Conservation (phyloP, 306 rosid species). For the Pterocarpus santalinus region DNA sequence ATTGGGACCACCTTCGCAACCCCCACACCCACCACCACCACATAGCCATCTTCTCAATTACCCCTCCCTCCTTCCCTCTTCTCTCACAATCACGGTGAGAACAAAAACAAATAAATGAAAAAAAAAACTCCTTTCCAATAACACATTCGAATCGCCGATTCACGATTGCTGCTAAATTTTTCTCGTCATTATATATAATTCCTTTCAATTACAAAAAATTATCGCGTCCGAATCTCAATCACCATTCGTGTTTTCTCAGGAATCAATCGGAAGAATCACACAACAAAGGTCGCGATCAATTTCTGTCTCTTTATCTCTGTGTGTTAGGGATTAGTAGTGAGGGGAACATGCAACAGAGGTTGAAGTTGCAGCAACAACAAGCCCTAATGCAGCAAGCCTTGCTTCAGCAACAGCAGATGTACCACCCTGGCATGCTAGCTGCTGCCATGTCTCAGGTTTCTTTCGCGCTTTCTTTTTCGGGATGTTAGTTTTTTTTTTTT, state of each 20-base stretch:
- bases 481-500: not conserved
- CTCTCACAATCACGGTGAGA: not conserved
- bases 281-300: not conserved
- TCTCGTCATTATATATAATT: not conserved
- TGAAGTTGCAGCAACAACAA: constrained; percentile 72
- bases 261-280: constrained; percentile 22
- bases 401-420: constrained; percentile 80
- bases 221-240: not conserved
- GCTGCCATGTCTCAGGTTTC: constrained; percentile 79
- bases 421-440: constrained; percentile 80
- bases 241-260: not conserved
- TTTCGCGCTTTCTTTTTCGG: not conserved
- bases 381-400: constrained; percentile 82
- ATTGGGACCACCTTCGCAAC: not conserved
- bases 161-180: not conserved
- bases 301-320: constrained; percentile 28
- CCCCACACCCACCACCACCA: not conserved
- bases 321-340: constrained; percentile 4
- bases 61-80: not conserved
- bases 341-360: constrained; percentile 74
- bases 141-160: constrained; percentile 1
- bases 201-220: not conserved
- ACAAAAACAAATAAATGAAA: not conserved
- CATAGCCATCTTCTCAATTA: not conserved
- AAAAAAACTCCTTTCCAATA: not conserved